A percentile compares a stretch with the other conserved stretches of the same genome.
Evolutionary conservation across 371 early-diverging fungal species (phyloP).

Genomic region (Rhizopus stolonifer): DNA sequence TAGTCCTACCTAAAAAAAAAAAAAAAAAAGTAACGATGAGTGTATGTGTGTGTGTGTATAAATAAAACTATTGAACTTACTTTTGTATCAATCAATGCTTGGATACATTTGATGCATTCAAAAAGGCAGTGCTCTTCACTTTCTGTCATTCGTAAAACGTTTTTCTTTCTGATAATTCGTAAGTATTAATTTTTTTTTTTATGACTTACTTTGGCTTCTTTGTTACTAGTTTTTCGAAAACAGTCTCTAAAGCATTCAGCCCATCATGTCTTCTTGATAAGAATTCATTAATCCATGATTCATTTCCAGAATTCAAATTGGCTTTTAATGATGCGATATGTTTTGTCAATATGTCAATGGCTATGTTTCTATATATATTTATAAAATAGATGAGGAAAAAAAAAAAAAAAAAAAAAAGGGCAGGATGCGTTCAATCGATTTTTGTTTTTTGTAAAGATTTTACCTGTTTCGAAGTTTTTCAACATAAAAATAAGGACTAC

Average conservation of each 20-base stretch:
- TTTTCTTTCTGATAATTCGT: slow-evolving; percentile 16
- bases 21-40: no score
- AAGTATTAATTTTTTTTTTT: not conserved
- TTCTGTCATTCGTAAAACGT: slow-evolving; percentile 14
- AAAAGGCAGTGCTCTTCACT: slow-evolving; percentile 38
- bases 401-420: not conserved
- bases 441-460: not conserved
- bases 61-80: slow-evolving; percentile 28
- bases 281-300: slow-evolving; percentile 63
- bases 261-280: slow-evolving; percentile 50
- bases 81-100: slow-evolving; percentile 57
- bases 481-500: slow-evolving; percentile 46
- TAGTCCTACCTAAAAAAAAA: slow-evolving; percentile 49
- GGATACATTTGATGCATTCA: slow-evolving; percentile 62
- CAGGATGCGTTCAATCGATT: no score
- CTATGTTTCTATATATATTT: slow-evolving; percentile 41
- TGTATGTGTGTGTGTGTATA: no score
- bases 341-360: slow-evolving; percentile 46
- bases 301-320: slow-evolving; percentile 48
- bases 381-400: not conserved
- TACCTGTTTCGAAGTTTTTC: slow-evolving; percentile 33
- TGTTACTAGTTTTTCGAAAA: slow-evolving; percentile 48
- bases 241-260: slow-evolving; percentile 52
- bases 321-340: slow-evolving; percentile 53
- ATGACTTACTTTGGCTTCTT: slow-evolving; percentile 46